Evolutionary conservation across 2,329 filamentous ascomycete genomes (phyloP).

Genomic region (Claviceps quebecensis): DNA sequence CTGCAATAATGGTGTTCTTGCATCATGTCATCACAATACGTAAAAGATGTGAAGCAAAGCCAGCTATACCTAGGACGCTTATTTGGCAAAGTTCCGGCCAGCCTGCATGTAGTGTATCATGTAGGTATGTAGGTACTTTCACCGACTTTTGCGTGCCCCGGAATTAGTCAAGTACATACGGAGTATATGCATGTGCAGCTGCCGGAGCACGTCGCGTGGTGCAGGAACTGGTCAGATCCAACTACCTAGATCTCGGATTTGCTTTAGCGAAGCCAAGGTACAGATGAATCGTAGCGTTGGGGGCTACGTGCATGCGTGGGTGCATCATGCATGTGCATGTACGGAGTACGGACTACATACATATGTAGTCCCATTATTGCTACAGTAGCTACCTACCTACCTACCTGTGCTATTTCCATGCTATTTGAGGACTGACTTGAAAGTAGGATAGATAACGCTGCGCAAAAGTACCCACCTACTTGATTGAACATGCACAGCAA

Average conservation of each 20-base stretch:
- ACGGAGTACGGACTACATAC: too few relatives aligned
- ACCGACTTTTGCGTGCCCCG: not conserved
- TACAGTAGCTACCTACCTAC: too few relatives aligned
- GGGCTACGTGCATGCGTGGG: too few relatives aligned
- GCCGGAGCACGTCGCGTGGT: too few relatives aligned
- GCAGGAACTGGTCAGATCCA: not conserved
- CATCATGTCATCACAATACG: not conserved
- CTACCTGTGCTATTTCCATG: too few relatives aligned
- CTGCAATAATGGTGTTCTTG: not conserved
- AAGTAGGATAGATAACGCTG: too few relatives aligned
- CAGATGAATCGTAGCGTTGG: not conserved
- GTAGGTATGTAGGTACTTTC: not conserved
- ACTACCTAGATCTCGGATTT: not conserved
- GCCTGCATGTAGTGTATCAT: not conserved
- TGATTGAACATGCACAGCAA: too few relatives aligned
- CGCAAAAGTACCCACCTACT: too few relatives aligned
- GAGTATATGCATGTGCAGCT: too few relatives aligned
- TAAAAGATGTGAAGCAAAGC: not conserved
- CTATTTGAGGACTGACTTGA: too few relatives aligned
- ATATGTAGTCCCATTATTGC: too few relatives aligned
- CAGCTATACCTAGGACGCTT: not conserved
- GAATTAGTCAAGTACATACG: not conserved
- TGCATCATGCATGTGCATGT: too few relatives aligned
- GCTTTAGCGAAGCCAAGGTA: not conserved
- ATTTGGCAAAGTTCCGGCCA: not conserved